Base-by-base conservation (phyloP, 352 stramenopile species). In the Globisporangium ultimum region DNA sequence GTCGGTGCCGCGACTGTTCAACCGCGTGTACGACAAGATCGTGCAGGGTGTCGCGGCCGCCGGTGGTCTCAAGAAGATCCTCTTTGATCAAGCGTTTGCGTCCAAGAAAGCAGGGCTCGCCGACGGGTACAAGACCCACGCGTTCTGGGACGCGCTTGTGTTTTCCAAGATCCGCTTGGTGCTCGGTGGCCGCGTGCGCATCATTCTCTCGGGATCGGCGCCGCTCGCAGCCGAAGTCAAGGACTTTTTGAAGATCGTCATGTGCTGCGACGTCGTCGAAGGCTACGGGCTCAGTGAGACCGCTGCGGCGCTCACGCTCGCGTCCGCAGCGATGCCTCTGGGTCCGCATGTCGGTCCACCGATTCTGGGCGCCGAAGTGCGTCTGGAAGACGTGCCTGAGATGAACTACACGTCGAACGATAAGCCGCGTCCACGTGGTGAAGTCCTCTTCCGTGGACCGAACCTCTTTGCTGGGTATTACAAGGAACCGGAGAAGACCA, bases 21-120 rank as follows among this genome's bases (percentile, higher is more conserved):
- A 99, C 67, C 97, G 97, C 63, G 95, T 99, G 54, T 92, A 99
- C 74, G 95, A 98, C 84, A 98, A 98, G 71, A 90, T 98, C 64
- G 78, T 78, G n/a, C 74, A 88, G 45, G 80, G 78, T 9, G 88
- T 96, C 10, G 75, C 66, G 14, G 60, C 71, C 32, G 74, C 79
- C 0, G 73, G 76, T 20, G 74, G 66, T 3, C n/a, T 91, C 22
- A 88, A 88, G 68, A 87, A 87, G 58, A 51, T 80, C 17, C 73
- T 94, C 34, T 94, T 90, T 38, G 70, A 88, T 48, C 74, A 87
- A 41, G 82, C 74, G 1, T 80, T 81, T 47, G 70, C 69, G 2
- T 69, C 75, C 21, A 94, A 94, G 63, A 66, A 76, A 20, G 66
- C 70, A 1, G 70, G 68, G 1, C 65, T 94, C 7, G 66, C 57